phyloP scores from a whole-genome alignment of 768 basidiomycete genomes.

The Leccinum incarnatum region DNA sequence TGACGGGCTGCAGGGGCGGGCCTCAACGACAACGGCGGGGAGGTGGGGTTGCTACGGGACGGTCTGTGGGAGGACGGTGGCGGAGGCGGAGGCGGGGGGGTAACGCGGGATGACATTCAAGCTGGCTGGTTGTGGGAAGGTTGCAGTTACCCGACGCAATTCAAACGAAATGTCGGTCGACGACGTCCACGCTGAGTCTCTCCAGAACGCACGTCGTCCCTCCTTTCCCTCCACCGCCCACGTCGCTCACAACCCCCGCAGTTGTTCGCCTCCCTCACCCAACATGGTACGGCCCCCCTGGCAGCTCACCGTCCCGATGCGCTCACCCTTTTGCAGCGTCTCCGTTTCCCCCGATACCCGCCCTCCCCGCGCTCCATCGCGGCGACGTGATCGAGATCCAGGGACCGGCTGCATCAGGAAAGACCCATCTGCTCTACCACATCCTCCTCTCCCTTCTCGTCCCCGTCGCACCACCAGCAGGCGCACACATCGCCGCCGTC shows the following conservation, averaged over 20 bases:
- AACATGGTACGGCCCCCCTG: slow-evolving; percentile 32
- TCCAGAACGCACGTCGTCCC: slow-evolving; percentile 33
- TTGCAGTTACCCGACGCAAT: slow-evolving; percentile 4
- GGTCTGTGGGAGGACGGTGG: slow-evolving; percentile 40
- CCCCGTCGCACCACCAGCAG: slow-evolving; percentile 37
- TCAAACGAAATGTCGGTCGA: slow-evolving; percentile 2
- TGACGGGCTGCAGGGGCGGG: slow-evolving; percentile 55
- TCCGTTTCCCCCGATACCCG: slow-evolving; percentile 16
- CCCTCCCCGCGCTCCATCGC: slow-evolving; percentile 34
- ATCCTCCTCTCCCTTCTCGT: slow-evolving; percentile 58
- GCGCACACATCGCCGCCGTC: slow-evolving; percentile 56
- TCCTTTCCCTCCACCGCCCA: not conserved
- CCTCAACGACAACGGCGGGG: slow-evolving; percentile 41
- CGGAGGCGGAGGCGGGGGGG: slow-evolving; percentile 31
- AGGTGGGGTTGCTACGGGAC: slow-evolving; percentile 39
- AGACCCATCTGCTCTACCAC: slow-evolving; percentile 74
- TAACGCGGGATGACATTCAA: slow-evolving; percentile 39
- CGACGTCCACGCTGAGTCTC: slow-evolving; percentile 29
- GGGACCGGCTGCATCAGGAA: slow-evolving; percentile 71
- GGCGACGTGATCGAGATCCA: slow-evolving; percentile 77
- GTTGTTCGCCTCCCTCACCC: slow-evolving; percentile 43
- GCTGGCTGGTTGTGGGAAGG: not conserved
- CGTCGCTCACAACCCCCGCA: slow-evolving; percentile 24
- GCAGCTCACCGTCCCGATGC: slow-evolving; percentile 2
- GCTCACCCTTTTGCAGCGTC: slow-evolving; percentile 35